phyloP scores from a whole-genome alignment of 2,329 filamentous ascomycete species.

The Cryphonectria carpinicola region DNA sequence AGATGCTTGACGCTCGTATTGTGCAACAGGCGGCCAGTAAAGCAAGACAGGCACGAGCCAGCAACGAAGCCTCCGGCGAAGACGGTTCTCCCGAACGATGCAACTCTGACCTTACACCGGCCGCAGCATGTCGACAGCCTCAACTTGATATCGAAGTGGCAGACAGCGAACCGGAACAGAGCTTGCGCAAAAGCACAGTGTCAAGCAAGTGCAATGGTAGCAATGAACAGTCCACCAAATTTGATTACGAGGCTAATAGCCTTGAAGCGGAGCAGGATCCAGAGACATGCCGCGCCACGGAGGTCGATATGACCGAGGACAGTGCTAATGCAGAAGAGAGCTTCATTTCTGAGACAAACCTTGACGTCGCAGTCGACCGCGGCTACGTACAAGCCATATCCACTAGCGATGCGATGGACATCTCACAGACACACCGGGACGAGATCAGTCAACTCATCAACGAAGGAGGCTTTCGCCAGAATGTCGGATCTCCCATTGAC shows the following conservation, averaged over 20 bases:
- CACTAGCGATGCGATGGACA: slow-evolving; percentile 32
- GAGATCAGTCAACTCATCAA: slow-evolving; percentile 51
- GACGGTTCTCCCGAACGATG: not conserved
- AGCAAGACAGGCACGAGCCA: slow-evolving; percentile 1
- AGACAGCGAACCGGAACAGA: slow-evolving; percentile 21
- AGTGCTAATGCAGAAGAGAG: slow-evolving; percentile 30
- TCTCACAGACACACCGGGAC: slow-evolving; percentile 39
- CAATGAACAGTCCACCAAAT: slow-evolving; percentile 25
- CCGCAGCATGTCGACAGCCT: not conserved
- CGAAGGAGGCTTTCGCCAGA: slow-evolving; percentile 52
- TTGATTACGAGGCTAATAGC: slow-evolving; percentile 3
- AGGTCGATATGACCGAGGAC: slow-evolving; percentile 6
- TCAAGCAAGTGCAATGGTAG: slow-evolving; percentile 34
- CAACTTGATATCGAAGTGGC: slow-evolving; percentile 19
- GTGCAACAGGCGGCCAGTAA: slow-evolving; percentile 50
- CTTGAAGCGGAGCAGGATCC: slow-evolving; percentile 28
- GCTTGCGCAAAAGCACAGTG: not conserved
- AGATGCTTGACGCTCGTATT: slow-evolving; percentile 71
- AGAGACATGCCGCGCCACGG: slow-evolving; percentile 1
- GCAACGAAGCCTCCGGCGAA: not conserved
- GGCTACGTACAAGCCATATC: slow-evolving; percentile 19
- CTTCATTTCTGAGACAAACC: slow-evolving; percentile 33
- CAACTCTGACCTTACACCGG: not conserved
- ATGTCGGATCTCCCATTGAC: slow-evolving; percentile 44
- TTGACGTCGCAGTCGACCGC: slow-evolving; percentile 15